Evolutionary conservation across 2,329 filamentous ascomycete genomes (phyloP).

Genomic region (Cryphonectria nitschkei): DNA sequence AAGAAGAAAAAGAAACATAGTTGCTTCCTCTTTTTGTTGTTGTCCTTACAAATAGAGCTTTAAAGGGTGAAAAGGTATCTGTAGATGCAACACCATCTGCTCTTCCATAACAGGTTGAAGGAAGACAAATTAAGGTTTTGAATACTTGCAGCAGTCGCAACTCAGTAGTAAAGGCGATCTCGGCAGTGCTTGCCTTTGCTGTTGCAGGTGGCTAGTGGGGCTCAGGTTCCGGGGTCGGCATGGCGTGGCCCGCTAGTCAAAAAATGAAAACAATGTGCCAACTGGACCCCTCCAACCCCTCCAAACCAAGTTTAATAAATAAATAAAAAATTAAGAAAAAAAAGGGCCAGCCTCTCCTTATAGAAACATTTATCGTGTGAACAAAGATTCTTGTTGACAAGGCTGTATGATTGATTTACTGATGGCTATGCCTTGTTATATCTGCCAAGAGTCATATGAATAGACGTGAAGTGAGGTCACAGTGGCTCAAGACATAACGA

Average conservation of each 20-base stretch:
- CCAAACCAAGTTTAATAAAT: not conserved
- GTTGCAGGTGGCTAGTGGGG: not conserved
- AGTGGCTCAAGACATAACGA: not conserved
- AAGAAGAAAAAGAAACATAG: too few relatives aligned
- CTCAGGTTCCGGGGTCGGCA: constrained; percentile 26
- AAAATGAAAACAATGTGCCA: not conserved
- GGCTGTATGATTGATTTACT: not conserved
- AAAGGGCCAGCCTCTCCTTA: not conserved
- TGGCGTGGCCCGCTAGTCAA: not conserved
- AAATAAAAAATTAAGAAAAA: too few relatives aligned
- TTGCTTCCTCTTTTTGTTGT: too few relatives aligned
- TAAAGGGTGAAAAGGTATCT: too few relatives aligned
- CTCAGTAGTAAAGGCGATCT: not conserved
- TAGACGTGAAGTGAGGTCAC: not conserved
- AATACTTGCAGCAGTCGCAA: not conserved
- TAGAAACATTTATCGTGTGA: not conserved
- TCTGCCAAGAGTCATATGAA: not conserved
- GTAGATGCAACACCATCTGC: too few relatives aligned
- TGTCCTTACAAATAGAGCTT: too few relatives aligned
- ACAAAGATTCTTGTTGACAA: not conserved
- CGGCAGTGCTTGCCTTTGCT: not conserved
- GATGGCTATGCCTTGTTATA: not conserved
- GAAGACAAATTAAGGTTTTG: not conserved
- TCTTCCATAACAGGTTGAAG: not conserved
- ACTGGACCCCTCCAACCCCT: not conserved